Percentiles rank a stretch among this genome's conserved stretches.
Conservation (phyloP, 129 eudicot species). For the Heracleum sosnowskyi region DNA sequence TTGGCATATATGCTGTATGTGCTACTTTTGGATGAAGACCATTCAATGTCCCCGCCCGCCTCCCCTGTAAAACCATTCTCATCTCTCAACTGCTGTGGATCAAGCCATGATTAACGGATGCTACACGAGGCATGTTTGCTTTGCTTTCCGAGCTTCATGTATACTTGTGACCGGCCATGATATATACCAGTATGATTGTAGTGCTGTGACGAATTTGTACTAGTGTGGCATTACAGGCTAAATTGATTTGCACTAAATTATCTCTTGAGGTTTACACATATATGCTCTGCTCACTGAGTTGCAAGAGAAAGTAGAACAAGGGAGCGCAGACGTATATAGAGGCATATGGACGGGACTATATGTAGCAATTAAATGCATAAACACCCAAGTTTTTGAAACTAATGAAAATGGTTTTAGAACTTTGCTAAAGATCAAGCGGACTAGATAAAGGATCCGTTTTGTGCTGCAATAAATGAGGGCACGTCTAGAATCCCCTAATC, state of each 20-base stretch:
- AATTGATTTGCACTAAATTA: neutral
- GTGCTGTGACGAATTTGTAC: neutral
- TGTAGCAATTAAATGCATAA: conserved; percentile 61
- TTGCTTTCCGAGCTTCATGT: neutral
- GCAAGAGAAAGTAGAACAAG: conserved; percentile 48
- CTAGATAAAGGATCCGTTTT: too few species aligned
- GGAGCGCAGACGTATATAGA: conserved; percentile 64
- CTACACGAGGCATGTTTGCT: conserved; percentile 46
- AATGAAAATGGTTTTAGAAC: too few species aligned
- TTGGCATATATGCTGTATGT: too few species aligned
- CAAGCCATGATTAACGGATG: conserved; percentile 61
- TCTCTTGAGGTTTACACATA: neutral
- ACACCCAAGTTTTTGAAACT: too few species aligned
- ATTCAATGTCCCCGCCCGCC: conserved; percentile 26
- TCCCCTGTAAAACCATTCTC: conserved; percentile 17
- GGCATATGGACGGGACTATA: conserved; percentile 68
- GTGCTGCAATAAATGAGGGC: too few species aligned
- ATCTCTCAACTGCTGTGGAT: conserved; percentile 39
- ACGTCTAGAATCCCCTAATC: too few species aligned
- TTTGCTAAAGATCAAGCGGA: too few species aligned
- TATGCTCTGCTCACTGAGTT: conserved; percentile 36
- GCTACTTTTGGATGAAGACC: too few species aligned
- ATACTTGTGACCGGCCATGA: neutral
- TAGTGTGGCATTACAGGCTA: neutral
- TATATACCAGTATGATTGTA: too few species aligned